A percentile compares a stretch with the other conserved stretches of the same genome.
phyloP scores from a whole-genome alignment of 2,329 filamentous ascomycete genomes.

The Macrophomina phaseolina region DNA sequence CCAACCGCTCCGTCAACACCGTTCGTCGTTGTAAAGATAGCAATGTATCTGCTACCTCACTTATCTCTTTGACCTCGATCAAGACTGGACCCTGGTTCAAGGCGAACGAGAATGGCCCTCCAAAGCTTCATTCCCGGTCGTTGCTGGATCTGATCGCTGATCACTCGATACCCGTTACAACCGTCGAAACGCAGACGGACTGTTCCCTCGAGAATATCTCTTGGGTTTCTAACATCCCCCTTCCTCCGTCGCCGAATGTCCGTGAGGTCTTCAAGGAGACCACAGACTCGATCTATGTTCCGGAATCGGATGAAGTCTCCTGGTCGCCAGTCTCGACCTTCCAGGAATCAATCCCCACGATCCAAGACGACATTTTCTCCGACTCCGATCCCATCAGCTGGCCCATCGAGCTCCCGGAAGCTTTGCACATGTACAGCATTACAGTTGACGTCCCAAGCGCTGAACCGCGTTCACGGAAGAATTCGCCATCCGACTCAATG shows the following conservation, averaged over 20 bases:
- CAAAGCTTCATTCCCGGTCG: slow-evolving; percentile 39
- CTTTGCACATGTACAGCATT: slow-evolving; percentile 3
- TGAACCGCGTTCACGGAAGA: neutral
- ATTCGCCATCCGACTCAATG: neutral
- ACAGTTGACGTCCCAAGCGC: neutral
- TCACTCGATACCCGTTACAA: slow-evolving; percentile 21
- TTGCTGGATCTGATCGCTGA: slow-evolving; percentile 41
- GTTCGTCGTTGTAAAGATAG: slow-evolving; percentile 27
- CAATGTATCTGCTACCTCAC: slow-evolving; percentile 41
- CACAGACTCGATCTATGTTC: slow-evolving; percentile 17
- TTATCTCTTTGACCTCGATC: slow-evolving; percentile 39
- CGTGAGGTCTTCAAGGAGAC: slow-evolving; percentile 18
- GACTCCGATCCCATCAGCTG: slow-evolving; percentile 10
- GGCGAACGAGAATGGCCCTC: slow-evolving; percentile 42
- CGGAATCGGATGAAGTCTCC: neutral
- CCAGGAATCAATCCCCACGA: slow-evolving; percentile 6
- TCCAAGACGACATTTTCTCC: slow-evolving; percentile 1
- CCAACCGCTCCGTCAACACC: slow-evolving; percentile 24
- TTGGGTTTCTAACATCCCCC: slow-evolving; percentile 22
- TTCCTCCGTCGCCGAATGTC: slow-evolving; percentile 26
- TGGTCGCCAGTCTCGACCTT: slow-evolving; percentile 12
- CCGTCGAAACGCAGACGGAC: neutral
- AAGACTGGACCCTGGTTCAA: slow-evolving; percentile 35
- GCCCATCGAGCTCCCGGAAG: slow-evolving; percentile 11
- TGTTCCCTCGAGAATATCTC: slow-evolving; percentile 18